Evolutionary conservation across 768 basidiomycete species (phyloP), one percentile per base, ranked within the genome.

Genomic region (Macrolepiota dolichaula): DNA sequence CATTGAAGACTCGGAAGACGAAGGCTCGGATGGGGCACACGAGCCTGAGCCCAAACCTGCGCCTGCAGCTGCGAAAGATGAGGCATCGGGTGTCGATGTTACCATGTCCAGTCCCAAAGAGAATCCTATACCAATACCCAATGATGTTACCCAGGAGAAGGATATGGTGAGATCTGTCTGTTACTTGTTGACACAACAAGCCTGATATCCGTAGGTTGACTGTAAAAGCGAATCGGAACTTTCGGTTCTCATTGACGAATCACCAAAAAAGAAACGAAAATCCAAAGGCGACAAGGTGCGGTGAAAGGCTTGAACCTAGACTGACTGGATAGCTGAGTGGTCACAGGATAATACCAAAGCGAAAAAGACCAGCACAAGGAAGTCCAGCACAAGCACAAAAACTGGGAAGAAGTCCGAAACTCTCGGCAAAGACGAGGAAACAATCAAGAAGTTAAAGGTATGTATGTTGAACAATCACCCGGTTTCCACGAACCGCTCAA

Each of bases 361-460:
- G 66, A 71, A 67, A 64, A 49, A 49, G 65, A 59, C 52, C 17
- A 60, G 70, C 69, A 62, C 63, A 64, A 69, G 69, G 63, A 70
- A 51, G 24, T 73, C 69, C 53, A 77, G 76, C 51, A 51, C 59
- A 32, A 77, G 76, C 51, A 51, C 59, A 32, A 73, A 71, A 56
- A 13, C 67, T 50, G 29, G 29, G 17, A 78, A 78, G 62, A 61
- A 71, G 58, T 66, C 71, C 58, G 52, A 70, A 54, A 69, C 63
- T 22, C 55, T 75, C 56, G 73, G 75, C 55, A 88, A 87, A 69
- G 86, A 90, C 46, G 92, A 92, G 63, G 88, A 87, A 68, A 85
- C 79, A 0, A 84, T 93, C 63, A 91, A 89, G 68, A 82, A 79
- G 49, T 77, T 92, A 17, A 94, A 94, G 81, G 91, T 85, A 66